Conservation (phyloP, 495 filamentous ascomycete species). For the Penicillium maclennaniae region DNA sequence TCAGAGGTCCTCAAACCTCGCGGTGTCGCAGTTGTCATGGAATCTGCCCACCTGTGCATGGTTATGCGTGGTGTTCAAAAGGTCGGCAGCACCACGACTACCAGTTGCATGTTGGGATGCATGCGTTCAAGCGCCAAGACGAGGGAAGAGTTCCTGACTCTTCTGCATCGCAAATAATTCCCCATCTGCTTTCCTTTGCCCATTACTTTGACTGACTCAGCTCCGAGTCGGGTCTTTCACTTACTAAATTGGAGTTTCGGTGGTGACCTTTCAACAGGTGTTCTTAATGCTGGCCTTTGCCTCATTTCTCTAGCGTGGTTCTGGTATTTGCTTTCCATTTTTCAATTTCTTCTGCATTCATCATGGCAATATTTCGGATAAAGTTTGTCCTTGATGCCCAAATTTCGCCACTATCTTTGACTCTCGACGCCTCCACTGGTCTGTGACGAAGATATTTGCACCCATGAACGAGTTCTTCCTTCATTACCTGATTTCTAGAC, state of each 20-base stretch:
- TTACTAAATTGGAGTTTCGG: slow-evolving; percentile 41
- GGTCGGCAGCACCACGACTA: slow-evolving; percentile 79
- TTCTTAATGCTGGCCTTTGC: slow-evolving; percentile 10
- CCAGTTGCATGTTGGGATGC: slow-evolving; percentile 92
- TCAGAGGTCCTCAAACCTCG: slow-evolving; percentile 85
- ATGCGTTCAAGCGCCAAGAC: slow-evolving; percentile 92
- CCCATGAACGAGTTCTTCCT: slow-evolving; percentile 5
- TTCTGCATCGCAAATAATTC: slow-evolving; percentile 57
- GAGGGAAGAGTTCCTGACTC: slow-evolving; percentile 85
- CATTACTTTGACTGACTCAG: slow-evolving; percentile 18
- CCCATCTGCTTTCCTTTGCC: slow-evolving; percentile 7
- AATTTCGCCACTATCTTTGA: slow-evolving; percentile 3
- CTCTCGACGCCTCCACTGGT: not conserved
- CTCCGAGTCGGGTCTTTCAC: slow-evolving; percentile 26
- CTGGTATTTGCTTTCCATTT: slow-evolving; percentile 5
- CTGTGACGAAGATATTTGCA: not conserved
- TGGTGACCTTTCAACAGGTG: slow-evolving; percentile 39
- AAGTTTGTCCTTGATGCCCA: slow-evolving; percentile 13
- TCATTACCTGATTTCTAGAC: slow-evolving; percentile 16
- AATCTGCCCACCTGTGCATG: slow-evolving; percentile 97
- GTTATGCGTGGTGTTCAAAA: slow-evolving; percentile 95
- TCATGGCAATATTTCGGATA: slow-evolving; percentile 1
- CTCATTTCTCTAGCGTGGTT: slow-evolving; percentile 7
- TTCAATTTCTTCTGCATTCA: slow-evolving; percentile 12
- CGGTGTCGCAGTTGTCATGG: slow-evolving; percentile 95